Evolutionary conservation across 2,329 filamentous ascomycete species (phyloP).

Genomic region (Bertia moriformis): DNA sequence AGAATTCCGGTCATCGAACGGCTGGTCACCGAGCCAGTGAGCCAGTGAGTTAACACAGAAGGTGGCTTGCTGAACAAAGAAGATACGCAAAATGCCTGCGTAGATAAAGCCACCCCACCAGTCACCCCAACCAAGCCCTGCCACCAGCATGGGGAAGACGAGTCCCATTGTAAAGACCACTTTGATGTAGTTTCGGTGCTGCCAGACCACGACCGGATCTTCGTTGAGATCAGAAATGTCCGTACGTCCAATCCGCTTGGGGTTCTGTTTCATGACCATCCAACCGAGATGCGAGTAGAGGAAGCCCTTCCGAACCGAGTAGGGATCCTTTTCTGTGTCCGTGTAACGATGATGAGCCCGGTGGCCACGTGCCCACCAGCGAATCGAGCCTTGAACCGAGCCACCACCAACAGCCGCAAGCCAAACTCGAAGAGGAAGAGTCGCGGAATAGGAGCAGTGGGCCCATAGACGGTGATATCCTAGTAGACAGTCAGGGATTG

Average conservation of each 20-base stretch:
- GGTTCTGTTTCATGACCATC: slow-evolving; percentile 39
- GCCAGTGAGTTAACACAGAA: slow-evolving; percentile 38
- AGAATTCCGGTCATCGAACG: slow-evolving; percentile 58
- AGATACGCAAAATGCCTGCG: slow-evolving; percentile 32
- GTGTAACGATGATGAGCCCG: slow-evolving; percentile 35
- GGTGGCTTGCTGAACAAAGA: slow-evolving; percentile 38
- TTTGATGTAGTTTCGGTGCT: slow-evolving; percentile 31
- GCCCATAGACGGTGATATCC: slow-evolving; percentile 22
- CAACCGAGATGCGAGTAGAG: slow-evolving; percentile 33
- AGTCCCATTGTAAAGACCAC: slow-evolving; percentile 28
- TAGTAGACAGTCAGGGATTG: slow-evolving; percentile 10
- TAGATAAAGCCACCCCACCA: slow-evolving; percentile 33
- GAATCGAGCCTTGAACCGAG: slow-evolving; percentile 30
- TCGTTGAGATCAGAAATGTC: slow-evolving; percentile 34
- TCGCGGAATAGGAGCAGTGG: slow-evolving; percentile 29
- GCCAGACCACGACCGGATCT: slow-evolving; percentile 30
- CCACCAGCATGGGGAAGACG: slow-evolving; percentile 28
- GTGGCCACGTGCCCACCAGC: slow-evolving; percentile 33
- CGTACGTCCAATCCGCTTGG: slow-evolving; percentile 31
- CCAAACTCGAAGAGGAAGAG: slow-evolving; percentile 25
- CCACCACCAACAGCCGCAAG: slow-evolving; percentile 29
- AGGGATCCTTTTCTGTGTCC: slow-evolving; percentile 34
- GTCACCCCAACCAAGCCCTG: slow-evolving; percentile 30
- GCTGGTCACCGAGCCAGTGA: slow-evolving; percentile 44
- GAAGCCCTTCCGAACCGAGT: slow-evolving; percentile 33